phyloP scores from a whole-genome alignment of 1,284 basidiomycete species.

The Ustilago hordei region DNA sequence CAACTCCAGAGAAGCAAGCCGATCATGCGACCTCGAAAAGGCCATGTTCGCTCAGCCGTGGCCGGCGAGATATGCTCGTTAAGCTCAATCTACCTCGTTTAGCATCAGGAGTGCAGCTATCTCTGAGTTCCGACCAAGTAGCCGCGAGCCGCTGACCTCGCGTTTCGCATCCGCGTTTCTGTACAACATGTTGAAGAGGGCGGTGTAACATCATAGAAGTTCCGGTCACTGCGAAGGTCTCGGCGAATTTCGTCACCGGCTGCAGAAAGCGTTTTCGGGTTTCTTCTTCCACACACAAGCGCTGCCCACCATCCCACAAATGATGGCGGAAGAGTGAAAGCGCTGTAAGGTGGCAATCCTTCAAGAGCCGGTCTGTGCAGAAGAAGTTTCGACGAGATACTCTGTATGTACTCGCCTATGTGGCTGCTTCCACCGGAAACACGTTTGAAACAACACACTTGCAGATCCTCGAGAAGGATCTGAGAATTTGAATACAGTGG shows the following conservation, averaged over 20 bases:
- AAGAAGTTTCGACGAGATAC: constrained; percentile 7
- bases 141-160: constrained; percentile 22
- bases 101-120: background rate
- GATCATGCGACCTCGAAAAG: constrained; percentile 5
- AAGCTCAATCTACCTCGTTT: constrained; percentile 18
- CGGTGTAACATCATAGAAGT: constrained; percentile 15
- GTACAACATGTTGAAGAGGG: background rate
- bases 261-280: background rate
- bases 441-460: constrained; percentile 2
- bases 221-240: constrained; percentile 4
- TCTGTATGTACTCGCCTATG: background rate
- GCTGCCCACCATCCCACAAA: background rate
- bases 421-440: constrained; percentile 24
- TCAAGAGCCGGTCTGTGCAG: constrained; percentile 27
- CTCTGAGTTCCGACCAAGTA: constrained; percentile 13
- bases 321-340: background rate
- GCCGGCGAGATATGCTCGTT: constrained; percentile 10
- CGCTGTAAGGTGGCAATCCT: constrained; percentile 9
- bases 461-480: background rate
- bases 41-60: constrained; percentile 7
- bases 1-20: background rate
- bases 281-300: constrained; percentile 7
- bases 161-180: constrained; percentile 7
- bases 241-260: constrained; percentile 31
- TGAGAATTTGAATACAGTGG: background rate